Base-by-base conservation (phyloP, 2,329 filamentous ascomycete genomes). In the Bipolaris bicolor region DNA sequence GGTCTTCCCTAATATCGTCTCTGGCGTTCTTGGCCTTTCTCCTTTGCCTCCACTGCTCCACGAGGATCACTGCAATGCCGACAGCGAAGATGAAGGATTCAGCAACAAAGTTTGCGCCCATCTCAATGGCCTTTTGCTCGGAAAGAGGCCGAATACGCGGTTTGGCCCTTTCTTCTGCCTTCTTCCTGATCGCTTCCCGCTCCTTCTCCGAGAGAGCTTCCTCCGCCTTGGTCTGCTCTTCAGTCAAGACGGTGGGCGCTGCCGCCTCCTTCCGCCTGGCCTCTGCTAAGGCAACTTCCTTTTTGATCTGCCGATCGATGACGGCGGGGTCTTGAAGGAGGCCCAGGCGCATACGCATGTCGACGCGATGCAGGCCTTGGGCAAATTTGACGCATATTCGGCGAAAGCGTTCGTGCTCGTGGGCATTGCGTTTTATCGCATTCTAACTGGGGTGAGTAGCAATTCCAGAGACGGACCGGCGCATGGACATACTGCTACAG, bases 311-410 rank as follows among this genome's bases (percentile, higher is more conserved):
- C 26, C 79, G 76, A 47, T 83, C 80, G 45, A 83, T 81, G 1
- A 84, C 81, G 2, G 84, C 82, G 7, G 80, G 81, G 66, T 88
- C 87, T 64, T 88, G 86, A 2, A 90, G 79, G 5, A 88, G 80
- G 20, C 87, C 87, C 58, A 90, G 78, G 46, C 86, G 84, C 75
- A 89, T 84, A 41, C 86, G 83, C 86, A 90, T 89, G 69, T 90
- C 87, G 58, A 88, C 76, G 46, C 84, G 81, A 72, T 90, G 87
- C 31, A 90, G 81, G 9, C 79, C 75, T 71, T 90, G 87, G 9
- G 88, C 88, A 66, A 88, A 84, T 47, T 77, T 78, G 60, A 90
- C 80, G 68, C 87, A 89, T 59, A 86, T 70, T 45, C 78, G 78
- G 45, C 87, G 84, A 72, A 90, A 90, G 10, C 83, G 81, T 52